Conservation (phyloP, 1,284 basidiomycete species). For the Tylopilus sp. region DNA sequence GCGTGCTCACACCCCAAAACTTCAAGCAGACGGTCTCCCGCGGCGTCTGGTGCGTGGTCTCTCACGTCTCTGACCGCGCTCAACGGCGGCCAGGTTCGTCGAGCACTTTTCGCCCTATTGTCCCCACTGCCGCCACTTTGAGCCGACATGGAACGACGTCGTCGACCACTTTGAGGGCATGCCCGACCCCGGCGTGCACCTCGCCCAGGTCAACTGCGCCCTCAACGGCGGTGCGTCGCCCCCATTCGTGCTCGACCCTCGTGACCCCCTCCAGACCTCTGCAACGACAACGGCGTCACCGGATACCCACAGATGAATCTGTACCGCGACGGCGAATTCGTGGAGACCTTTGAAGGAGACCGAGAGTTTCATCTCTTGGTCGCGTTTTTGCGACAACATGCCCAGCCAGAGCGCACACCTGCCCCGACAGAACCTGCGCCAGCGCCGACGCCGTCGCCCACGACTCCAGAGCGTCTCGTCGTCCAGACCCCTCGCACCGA, state of each 20-base stretch:
- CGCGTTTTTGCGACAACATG: constrained; percentile 48
- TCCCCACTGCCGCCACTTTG: constrained; percentile 72
- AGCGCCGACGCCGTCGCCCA: constrained; percentile 15
- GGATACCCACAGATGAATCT: constrained; percentile 83
- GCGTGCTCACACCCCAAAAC: constrained; percentile 59
- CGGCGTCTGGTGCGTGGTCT: constrained; percentile 63
- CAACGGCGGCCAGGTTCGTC: constrained; percentile 49
- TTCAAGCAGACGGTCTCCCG: constrained; percentile 57
- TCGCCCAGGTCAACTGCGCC: constrained; percentile 86
- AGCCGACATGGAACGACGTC: constrained; percentile 82
- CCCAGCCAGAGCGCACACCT: constrained; percentile 15
- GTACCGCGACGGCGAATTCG: constrained; percentile 65
- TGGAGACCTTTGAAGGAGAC: constrained; percentile 57
- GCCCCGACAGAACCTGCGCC: constrained; percentile 3
- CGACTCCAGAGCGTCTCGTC: constrained; percentile 10
- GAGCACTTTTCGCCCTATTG: constrained; percentile 82
- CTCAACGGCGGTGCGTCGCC: constrained; percentile 70
- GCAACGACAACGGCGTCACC: constrained; percentile 63
- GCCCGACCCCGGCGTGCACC: constrained; percentile 58
- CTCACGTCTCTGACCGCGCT: not conserved
- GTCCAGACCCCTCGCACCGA: constrained; percentile 20
- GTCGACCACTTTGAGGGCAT: constrained; percentile 55
- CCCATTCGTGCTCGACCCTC: no score
- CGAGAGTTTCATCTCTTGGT: constrained; percentile 52
- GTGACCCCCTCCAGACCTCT: constrained; percentile 76